Percentiles rank a stretch among this genome's conserved stretches.
Evolutionary conservation across 2,329 filamentous ascomycete species (phyloP).

Genomic region (Decorospora gaudefroyi): DNA sequence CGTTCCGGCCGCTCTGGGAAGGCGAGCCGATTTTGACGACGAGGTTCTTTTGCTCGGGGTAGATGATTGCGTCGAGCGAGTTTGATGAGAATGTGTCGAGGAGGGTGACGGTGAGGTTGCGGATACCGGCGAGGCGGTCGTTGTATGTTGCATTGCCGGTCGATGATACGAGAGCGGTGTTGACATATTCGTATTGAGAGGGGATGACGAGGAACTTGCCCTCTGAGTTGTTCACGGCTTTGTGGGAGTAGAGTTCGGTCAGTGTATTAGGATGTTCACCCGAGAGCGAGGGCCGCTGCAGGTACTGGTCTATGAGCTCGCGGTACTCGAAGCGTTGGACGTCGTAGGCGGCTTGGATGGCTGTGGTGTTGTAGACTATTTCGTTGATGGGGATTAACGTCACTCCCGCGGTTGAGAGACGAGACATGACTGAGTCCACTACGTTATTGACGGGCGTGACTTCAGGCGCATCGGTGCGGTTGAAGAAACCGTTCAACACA

Average conservation of each 20-base stretch:
- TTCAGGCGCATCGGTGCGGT: slow-evolving; percentile 57
- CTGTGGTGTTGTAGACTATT: slow-evolving; percentile 57
- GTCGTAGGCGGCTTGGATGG: slow-evolving; percentile 57
- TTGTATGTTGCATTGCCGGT: slow-evolving; percentile 58
- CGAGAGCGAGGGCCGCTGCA: slow-evolving; percentile 52
- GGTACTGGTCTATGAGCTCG: slow-evolving; percentile 60
- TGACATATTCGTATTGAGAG: slow-evolving; percentile 60
- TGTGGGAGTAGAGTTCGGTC: slow-evolving; percentile 54
- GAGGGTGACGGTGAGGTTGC: slow-evolving; percentile 58
- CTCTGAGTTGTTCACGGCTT: slow-evolving; percentile 34
- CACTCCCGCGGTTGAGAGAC: slow-evolving; percentile 55
- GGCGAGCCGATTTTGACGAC: slow-evolving; percentile 62
- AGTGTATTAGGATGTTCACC: slow-evolving; percentile 55
- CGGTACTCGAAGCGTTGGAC: slow-evolving; percentile 66
- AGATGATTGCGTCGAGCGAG: slow-evolving; percentile 62
- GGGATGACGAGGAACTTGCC: slow-evolving; percentile 65
- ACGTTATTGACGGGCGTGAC: slow-evolving; percentile 61
- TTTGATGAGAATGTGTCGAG: slow-evolving; percentile 56
- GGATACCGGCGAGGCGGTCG: slow-evolving; percentile 55
- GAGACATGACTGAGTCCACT: slow-evolving; percentile 55
- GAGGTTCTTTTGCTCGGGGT: slow-evolving; percentile 67
- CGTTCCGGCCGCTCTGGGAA: slow-evolving; percentile 64
- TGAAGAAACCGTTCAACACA: slow-evolving; percentile 62
- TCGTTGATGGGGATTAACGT: slow-evolving; percentile 57
- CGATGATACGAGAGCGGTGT: slow-evolving; percentile 57